phyloP scores from a whole-genome alignment of 2,329 filamentous ascomycete genomes.

The Cercospora brassicicola region DNA sequence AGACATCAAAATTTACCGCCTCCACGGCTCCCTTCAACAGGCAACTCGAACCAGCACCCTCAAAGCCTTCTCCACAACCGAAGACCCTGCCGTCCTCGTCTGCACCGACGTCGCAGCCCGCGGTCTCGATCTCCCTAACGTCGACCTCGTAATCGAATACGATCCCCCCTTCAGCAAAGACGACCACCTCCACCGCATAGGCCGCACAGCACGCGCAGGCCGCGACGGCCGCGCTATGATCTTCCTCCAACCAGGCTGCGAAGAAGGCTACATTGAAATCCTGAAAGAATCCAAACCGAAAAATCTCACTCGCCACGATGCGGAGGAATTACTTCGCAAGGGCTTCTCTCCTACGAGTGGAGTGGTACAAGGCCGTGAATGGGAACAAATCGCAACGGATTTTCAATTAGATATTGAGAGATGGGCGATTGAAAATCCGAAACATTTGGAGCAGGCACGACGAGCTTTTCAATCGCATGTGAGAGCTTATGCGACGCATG shows the following conservation, averaged over 20 bases:
- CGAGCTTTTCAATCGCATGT: constrained; percentile 90
- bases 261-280: constrained; percentile 84
- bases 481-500: constrained; percentile 90
- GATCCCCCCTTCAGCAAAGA: constrained; percentile 91
- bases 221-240: constrained; percentile 82
- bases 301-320: constrained; percentile 57
- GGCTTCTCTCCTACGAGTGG: constrained; percentile 52
- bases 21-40: constrained; percentile 90
- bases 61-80: constrained; percentile 71
- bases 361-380: constrained; percentile 51
- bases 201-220: constrained; percentile 89
- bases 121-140: constrained; percentile 90
- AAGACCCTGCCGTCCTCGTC: constrained; percentile 76
- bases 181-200: constrained; percentile 92
- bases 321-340: constrained; percentile 67
- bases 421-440: constrained; percentile 63
- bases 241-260: constrained; percentile 85
- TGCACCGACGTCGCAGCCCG: constrained; percentile 95
- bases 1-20: constrained; percentile 74
- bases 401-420: constrained; percentile 66
- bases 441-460: constrained; percentile 75
- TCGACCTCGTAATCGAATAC: constrained; percentile 93
- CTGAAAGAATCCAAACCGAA: constrained; percentile 68
- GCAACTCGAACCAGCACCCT: constrained; percentile 84
- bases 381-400: constrained; percentile 67